Conservation (phyloP, 1,284 basidiomycete genomes). For the Tylopilus sp. region DNA sequence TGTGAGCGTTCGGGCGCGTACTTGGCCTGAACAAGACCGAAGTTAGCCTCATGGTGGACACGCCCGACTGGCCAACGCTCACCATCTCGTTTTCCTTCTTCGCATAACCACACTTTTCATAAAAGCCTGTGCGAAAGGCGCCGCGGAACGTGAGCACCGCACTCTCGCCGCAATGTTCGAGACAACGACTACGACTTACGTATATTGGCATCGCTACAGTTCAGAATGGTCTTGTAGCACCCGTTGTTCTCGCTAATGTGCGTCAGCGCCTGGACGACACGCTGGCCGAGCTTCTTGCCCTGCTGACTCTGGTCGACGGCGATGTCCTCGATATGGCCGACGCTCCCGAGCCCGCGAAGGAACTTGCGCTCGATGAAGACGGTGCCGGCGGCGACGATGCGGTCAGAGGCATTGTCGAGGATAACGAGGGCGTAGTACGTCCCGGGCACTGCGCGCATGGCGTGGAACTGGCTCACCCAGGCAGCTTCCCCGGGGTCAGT, state of each 20-base stretch:
- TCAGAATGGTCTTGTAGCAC: slow-evolving; percentile 95
- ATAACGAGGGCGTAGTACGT: slow-evolving; percentile 89
- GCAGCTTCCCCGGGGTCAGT: slow-evolving; percentile 73
- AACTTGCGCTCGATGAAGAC: slow-evolving; percentile 94
- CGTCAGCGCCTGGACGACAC: slow-evolving; percentile 83
- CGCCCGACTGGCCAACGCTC: not conserved
- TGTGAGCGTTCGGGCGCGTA: slow-evolving; percentile 48
- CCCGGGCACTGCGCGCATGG: slow-evolving; percentile 47
- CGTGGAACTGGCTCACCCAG: slow-evolving; percentile 67
- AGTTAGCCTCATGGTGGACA: slow-evolving; percentile 4
- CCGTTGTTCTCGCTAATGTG: slow-evolving; percentile 72
- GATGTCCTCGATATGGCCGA: slow-evolving; percentile 98
- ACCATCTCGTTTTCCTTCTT: slow-evolving; percentile 93
- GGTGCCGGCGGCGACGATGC: slow-evolving; percentile 81
- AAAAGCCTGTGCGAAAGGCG: slow-evolving; percentile 69
- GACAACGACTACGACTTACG: slow-evolving; percentile 53
- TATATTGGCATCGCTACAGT: slow-evolving; percentile 89
- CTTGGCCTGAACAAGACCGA: slow-evolving; percentile 41
- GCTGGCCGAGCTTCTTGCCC: slow-evolving; percentile 86
- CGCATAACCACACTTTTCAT: slow-evolving; percentile 91
- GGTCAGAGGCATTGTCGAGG: slow-evolving; percentile 69
- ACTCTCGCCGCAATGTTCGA: slow-evolving; percentile 6
- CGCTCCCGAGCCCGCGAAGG: slow-evolving; percentile 72
- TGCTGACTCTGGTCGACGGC: slow-evolving; percentile 85
- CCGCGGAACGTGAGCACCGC: slow-evolving; percentile 8